These are phyloP conservation scores for Xerocomus minutiporus DNA, from an alignment of 1,284 basidiomycete species.

Conservation along the genomic window DNA sequence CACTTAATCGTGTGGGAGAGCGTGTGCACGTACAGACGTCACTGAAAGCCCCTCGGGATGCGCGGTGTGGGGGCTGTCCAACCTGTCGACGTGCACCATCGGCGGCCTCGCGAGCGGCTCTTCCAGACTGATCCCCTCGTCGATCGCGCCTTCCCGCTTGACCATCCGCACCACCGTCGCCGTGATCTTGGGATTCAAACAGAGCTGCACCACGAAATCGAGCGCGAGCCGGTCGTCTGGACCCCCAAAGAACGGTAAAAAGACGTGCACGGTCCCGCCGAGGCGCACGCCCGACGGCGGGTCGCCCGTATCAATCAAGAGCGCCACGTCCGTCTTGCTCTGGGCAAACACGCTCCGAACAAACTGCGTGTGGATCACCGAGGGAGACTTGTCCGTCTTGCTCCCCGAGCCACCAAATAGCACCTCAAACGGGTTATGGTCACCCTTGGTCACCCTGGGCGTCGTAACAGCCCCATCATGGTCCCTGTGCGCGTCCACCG, in stretches of 20 bases:
- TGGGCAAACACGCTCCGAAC: constrained; percentile 80
- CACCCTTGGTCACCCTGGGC: constrained; percentile 6
- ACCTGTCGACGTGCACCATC: constrained; percentile 7
- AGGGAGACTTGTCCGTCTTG: constrained; percentile 31
- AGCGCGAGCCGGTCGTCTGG: constrained; percentile 90
- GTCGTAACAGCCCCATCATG: not conserved
- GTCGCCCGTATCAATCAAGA: constrained; percentile 71
- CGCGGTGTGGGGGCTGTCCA: not conserved
- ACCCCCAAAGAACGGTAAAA: constrained; percentile 92
- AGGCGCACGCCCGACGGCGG: constrained; percentile 16
- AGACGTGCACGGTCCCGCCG: constrained; percentile 55
- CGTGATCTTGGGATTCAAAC: constrained; percentile 57
- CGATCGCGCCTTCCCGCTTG: not conserved
- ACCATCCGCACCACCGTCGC: constrained; percentile 56
- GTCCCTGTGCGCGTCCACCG: constrained; percentile 5
- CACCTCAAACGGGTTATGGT: constrained; percentile 55
- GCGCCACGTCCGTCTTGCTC: constrained; percentile 66
- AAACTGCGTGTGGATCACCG: constrained; percentile 69
- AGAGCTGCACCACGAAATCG: constrained; percentile 78
- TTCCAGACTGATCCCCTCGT: constrained; percentile 31
- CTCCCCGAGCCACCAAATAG: constrained; percentile 42
- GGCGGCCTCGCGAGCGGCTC: constrained; percentile 7
- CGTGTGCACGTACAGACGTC: constrained; percentile 15
- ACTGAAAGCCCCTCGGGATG: not conserved
- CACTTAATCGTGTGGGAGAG: not conserved